Evolutionary conservation across 2,329 filamentous ascomycete species (phyloP).

Genomic region (Talaromyces sp.): DNA sequence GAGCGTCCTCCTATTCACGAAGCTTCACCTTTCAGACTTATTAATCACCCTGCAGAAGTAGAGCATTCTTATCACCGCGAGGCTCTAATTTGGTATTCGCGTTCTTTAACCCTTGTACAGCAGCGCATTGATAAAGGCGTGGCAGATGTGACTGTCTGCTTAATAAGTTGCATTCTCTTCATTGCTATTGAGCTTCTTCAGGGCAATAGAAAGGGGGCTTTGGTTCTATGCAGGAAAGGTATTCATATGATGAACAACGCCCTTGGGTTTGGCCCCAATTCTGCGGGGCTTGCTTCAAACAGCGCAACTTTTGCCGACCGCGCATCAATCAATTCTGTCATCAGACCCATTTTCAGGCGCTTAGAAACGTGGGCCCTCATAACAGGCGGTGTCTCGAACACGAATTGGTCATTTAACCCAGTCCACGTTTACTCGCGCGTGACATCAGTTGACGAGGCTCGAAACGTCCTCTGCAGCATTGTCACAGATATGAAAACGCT

Average conservation of each 20-base stretch:
- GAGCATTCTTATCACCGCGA: conserved; percentile 14
- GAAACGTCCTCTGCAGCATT: conserved; percentile 16
- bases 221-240: conserved; percentile 13
- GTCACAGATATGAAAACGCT: conserved; percentile 20
- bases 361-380: conserved; percentile 16
- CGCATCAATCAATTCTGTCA: not conserved
- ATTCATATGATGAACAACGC: conserved; percentile 11
- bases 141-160: conserved; percentile 15
- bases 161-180: conserved; percentile 23
- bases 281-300: not conserved
- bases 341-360: conserved; percentile 18
- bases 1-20: conserved; percentile 25
- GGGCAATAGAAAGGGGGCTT: conserved; percentile 17
- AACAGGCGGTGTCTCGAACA: not conserved
- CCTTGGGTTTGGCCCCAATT: not conserved
- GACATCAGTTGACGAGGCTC: conserved; percentile 12
- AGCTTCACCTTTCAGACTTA: conserved; percentile 6
- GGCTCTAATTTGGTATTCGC: conserved; percentile 23
- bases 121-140: conserved; percentile 17
- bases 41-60: conserved; percentile 16
- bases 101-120: conserved; percentile 18
- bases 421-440: not conserved
- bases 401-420: conserved; percentile 1
- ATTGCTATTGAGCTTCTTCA: conserved; percentile 24
- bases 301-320: not conserved